Base-by-base conservation (phyloP, 2,329 filamentous ascomycete species). In the Microcyclosporella mali region DNA sequence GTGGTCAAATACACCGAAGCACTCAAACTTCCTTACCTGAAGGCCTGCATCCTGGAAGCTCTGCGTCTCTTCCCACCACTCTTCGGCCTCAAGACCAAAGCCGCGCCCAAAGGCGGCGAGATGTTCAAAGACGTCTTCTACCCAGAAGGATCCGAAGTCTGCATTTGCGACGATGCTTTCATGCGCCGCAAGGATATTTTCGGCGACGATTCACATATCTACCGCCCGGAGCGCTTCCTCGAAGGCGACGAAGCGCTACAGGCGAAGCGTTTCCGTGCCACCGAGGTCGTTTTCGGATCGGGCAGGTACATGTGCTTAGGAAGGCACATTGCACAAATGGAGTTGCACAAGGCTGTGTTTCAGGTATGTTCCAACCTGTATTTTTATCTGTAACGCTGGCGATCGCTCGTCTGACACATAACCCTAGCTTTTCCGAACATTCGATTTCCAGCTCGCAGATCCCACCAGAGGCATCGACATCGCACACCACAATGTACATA, bases 301-400 rank as follows among this genome's bases (percentile, higher is more conserved):
- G 71, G 72, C 0, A 65, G 64, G 25, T 69, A 62, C 45, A 56
- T 63, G 51, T 74, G 72, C 47, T 53, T 74, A n/a, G 73, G 72
- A 4, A 70, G 66, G 52, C 57, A 65, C 1, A 70, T 75, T 42
- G 71, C 71, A 1, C 52, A 69, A 40, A 70, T 74, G 62, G 71
- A 74, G 55, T 50, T 75, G 35, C 66, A 71, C 47, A 76, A 76
- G 47, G 60, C 66, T 3, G 55, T 73, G 35, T 66, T 71, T 12
- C 70, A 73, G 67, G 71, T 74, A 58, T 41, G 62, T 43, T 17
- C 12, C 21, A n/a, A 6, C 33, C 8, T 27, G n/a, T n/a, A n/a
- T n/a, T n/a, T n/a, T n/a, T n/a, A n/a, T n/a, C n/a, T n/a, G n/a
- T n/a, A n/a, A n/a, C n/a, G n/a, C 7, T 14, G 3, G 4, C 3